phyloP scores from a whole-genome alignment of 768 basidiomycete genomes.

The Kwoniella pini region DNA sequence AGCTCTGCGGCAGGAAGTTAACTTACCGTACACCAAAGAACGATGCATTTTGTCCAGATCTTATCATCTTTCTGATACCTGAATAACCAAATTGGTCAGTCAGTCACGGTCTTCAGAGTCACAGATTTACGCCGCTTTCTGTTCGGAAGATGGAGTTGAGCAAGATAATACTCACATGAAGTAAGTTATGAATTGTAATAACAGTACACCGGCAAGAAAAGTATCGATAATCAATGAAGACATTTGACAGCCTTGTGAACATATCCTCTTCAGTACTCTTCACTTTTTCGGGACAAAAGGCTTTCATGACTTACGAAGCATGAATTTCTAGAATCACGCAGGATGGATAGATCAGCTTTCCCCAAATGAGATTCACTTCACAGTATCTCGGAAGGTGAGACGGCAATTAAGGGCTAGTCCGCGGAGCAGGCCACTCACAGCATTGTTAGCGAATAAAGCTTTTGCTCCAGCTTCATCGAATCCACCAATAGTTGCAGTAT shows the following conservation, averaged over 20 bases:
- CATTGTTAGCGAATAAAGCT: conserved; percentile 5
- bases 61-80: conserved; percentile 28
- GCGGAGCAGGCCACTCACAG: background rate
- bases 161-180: conserved; percentile 21
- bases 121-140: too few relatives aligned
- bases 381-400: too few relatives aligned
- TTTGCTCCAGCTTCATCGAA: conserved; percentile 11
- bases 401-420: background rate
- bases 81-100: background rate
- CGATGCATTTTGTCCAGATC: conserved; percentile 25
- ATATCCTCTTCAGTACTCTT: too few relatives aligned
- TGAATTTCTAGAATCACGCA: conserved; percentile 28
- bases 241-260: conserved; percentile 23
- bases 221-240: conserved; percentile 33
- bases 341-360: too few relatives aligned
- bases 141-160: background rate
- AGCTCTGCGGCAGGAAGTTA: background rate
- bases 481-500: background rate
- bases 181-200: conserved; percentile 31
- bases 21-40: conserved; percentile 24
- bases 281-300: background rate
- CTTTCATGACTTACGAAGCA: conserved; percentile 22
- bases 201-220: conserved; percentile 31
- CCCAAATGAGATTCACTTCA: too few relatives aligned
- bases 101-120: too few relatives aligned